These are phyloP conservation scores for Xylaria grammica DNA, from an alignment of 495 filamentous ascomycete genomes.

Conservation along the genomic window DNA sequence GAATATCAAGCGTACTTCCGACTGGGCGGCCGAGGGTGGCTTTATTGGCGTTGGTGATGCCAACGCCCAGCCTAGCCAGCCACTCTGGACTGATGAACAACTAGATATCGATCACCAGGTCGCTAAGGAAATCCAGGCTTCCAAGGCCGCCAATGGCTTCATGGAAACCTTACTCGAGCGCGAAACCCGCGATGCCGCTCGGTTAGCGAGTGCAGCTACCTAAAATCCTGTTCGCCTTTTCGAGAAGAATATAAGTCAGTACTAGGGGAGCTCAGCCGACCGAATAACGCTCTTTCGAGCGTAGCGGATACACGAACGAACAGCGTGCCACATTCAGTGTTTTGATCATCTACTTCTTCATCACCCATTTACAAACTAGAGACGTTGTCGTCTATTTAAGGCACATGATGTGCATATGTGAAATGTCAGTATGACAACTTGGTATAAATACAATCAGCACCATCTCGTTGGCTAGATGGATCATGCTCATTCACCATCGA, in stretches of 20 bases:
- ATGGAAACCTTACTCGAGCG: slow-evolving; percentile 48
- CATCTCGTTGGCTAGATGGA: slow-evolving; percentile 35
- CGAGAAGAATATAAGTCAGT: slow-evolving; percentile 22
- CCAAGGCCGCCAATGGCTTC: slow-evolving; percentile 34
- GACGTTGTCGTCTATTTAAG: slow-evolving; percentile 18
- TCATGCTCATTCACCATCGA: slow-evolving; percentile 35
- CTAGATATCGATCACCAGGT: slow-evolving; percentile 66
- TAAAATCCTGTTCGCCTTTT: slow-evolving; percentile 23
- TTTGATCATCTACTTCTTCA: slow-evolving; percentile 22
- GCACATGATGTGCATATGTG: slow-evolving; percentile 11
- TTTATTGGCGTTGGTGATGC: slow-evolving; percentile 90
- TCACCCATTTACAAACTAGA: slow-evolving; percentile 3
- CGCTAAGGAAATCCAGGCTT: slow-evolving; percentile 57
- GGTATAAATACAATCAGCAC: slow-evolving; percentile 35
- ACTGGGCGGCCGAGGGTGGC: slow-evolving; percentile 89
- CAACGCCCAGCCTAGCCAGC: slow-evolving; percentile 55
- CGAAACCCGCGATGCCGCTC: slow-evolving; percentile 30
- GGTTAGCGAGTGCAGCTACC: slow-evolving; percentile 28
- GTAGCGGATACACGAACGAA: slow-evolving; percentile 26
- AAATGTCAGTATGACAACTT: slow-evolving; percentile 20
- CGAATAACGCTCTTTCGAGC: slow-evolving; percentile 40
- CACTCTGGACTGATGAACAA: slow-evolving; percentile 88
- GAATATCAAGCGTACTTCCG: slow-evolving; percentile 85
- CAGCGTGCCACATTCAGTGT: background rate
- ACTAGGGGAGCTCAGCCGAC: slow-evolving; percentile 40